These are phyloP conservation scores for Ambrosiella cleistominuta DNA, from an alignment of 2,329 filamentous ascomycete genomes.

Conservation along the genomic window DNA sequence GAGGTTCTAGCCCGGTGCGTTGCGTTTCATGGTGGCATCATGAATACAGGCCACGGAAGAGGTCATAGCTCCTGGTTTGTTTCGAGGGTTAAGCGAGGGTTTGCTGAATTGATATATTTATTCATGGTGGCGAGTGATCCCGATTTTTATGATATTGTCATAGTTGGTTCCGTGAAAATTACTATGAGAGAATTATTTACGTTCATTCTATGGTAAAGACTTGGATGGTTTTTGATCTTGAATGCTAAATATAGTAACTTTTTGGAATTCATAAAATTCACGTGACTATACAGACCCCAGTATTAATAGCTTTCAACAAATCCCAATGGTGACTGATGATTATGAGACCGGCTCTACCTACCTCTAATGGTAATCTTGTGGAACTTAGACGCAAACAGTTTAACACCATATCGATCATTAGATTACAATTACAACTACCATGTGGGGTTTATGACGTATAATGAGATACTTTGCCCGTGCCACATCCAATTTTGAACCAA, in stretches of 20 bases:
- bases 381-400: neutral
- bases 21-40: neutral
- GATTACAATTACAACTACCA: too few relatives aligned
- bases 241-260: neutral
- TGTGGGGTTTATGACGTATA: too few relatives aligned
- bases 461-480: too few relatives aligned
- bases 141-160: neutral
- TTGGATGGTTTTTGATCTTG: neutral
- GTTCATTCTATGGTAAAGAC: neutral
- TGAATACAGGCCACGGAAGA: neutral
- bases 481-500: too few relatives aligned
- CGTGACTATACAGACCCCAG: neutral
- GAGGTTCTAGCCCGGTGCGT: neutral
- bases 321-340: neutral
- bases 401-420: too few relatives aligned
- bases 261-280: neutral
- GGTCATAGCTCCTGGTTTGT: neutral
- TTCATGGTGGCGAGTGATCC: neutral
- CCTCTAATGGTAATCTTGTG: neutral
- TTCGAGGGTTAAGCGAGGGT: neutral
- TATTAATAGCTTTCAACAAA: neutral
- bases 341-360: too few relatives aligned
- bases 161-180: too few relatives aligned
- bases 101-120: neutral
- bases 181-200: too few relatives aligned